Evolutionary conservation across 2,329 filamentous ascomycete genomes (phyloP).

Genomic region (Curvularia spicifera): DNA sequence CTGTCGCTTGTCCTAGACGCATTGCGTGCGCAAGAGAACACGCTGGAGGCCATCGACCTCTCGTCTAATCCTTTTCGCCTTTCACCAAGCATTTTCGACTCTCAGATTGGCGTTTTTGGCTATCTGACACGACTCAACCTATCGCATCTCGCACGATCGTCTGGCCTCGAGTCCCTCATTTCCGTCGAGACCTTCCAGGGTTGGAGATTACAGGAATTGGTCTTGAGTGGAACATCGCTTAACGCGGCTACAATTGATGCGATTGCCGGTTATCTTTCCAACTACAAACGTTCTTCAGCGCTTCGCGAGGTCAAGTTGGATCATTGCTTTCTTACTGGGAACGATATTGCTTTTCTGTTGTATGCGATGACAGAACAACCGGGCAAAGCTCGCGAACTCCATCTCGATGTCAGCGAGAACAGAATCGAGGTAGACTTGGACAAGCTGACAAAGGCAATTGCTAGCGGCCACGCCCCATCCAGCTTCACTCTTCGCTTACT

Average conservation of each 20-base stretch:
- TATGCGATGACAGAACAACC: slow-evolving; percentile 64
- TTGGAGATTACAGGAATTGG: slow-evolving; percentile 71
- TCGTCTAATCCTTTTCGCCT: slow-evolving; percentile 71
- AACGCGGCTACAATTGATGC: slow-evolving; percentile 70
- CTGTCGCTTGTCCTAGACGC: slow-evolving; percentile 69
- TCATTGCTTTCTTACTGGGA: slow-evolving; percentile 69
- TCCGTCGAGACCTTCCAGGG: slow-evolving; percentile 69
- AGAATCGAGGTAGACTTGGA: slow-evolving; percentile 61
- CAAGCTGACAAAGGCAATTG: slow-evolving; percentile 60
- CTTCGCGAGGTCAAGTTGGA: slow-evolving; percentile 69
- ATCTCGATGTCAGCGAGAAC: slow-evolving; percentile 71
- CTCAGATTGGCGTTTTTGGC: slow-evolving; percentile 70
- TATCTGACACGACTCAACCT: slow-evolving; percentile 71
- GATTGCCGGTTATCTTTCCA: slow-evolving; percentile 67
- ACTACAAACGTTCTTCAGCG: slow-evolving; percentile 63
- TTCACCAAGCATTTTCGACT: slow-evolving; percentile 68
- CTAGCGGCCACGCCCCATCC: slow-evolving; percentile 62
- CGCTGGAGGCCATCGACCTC: slow-evolving; percentile 70
- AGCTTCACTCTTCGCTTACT: slow-evolving; percentile 71
- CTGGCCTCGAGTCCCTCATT: slow-evolving; percentile 68
- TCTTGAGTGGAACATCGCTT: slow-evolving; percentile 66
- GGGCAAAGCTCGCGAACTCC: slow-evolving; percentile 62
- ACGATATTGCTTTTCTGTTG: slow-evolving; percentile 69
- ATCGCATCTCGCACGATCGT: slow-evolving; percentile 68
- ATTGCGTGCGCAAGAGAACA: slow-evolving; percentile 68